These are phyloP conservation scores for Anthostomella pinea DNA, from an alignment of 2,329 filamentous ascomycete genomes.

Conservation along the genomic window DNA sequence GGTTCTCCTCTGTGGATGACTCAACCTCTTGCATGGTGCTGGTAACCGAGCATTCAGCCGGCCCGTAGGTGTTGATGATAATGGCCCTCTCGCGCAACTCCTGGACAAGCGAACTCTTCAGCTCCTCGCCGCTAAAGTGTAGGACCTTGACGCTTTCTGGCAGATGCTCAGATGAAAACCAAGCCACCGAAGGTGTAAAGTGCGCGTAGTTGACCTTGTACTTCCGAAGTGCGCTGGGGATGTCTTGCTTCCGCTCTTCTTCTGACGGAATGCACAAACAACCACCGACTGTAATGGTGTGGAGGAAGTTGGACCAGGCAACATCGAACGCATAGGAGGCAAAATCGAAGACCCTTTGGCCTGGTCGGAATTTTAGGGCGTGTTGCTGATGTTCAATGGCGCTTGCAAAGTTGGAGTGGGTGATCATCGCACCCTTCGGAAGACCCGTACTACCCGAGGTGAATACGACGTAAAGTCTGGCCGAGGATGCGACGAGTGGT, in stretches of 20 bases:
- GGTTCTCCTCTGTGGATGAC: not conserved
- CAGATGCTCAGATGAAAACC: not conserved
- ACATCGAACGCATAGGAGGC: constrained; percentile 5
- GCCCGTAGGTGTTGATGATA: constrained; percentile 9
- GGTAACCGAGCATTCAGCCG: constrained; percentile 3
- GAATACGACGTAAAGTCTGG: constrained; percentile 5
- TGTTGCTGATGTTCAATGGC: constrained; percentile 1
- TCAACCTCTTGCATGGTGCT: not conserved
- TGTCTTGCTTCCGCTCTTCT: not conserved
- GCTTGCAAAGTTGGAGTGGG: not conserved
- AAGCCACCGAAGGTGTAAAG: constrained; percentile 1
- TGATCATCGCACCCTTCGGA: constrained; percentile 3
- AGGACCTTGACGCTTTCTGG: not conserved
- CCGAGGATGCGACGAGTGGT: too few relatives aligned
- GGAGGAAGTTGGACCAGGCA: not conserved
- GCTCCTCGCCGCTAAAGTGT: constrained; percentile 1
- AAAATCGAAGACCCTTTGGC: not conserved
- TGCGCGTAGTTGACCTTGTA: not conserved
- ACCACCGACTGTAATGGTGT: constrained; percentile 2
- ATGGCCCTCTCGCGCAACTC: not conserved
- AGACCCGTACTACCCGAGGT: constrained; percentile 8
- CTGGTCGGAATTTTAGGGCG: not conserved
- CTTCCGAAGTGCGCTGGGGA: constrained; percentile 1
- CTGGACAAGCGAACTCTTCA: not conserved
- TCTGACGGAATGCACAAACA: constrained; percentile 6